A percentile compares a stretch with the other conserved stretches of the same genome.
Evolutionary conservation across 2,329 filamentous ascomycete species (phyloP).

Genomic region (Chalara sp.): DNA sequence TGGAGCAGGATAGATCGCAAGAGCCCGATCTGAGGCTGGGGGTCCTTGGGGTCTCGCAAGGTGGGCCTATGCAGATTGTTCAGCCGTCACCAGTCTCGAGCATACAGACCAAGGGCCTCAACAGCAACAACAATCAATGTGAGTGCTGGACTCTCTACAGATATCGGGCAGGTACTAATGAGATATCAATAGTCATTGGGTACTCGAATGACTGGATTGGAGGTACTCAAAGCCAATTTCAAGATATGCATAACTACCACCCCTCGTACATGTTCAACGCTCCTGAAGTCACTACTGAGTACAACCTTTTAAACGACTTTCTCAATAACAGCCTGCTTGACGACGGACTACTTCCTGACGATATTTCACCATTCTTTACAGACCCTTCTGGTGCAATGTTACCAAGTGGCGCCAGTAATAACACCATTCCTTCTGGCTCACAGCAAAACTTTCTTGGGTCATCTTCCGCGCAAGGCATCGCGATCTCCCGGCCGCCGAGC

Average conservation of each 20-base stretch:
- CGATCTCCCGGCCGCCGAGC: constrained; percentile 55
- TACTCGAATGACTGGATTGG: constrained; percentile 77
- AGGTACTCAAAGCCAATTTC: constrained; percentile 66
- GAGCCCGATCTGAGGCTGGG: constrained; percentile 32
- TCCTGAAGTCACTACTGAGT: constrained; percentile 94
- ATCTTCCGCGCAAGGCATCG: constrained; percentile 27
- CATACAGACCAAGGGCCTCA: constrained; percentile 54
- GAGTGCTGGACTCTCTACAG: constrained; percentile 32
- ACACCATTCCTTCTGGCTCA: constrained; percentile 23
- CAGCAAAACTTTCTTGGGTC: constrained; percentile 25
- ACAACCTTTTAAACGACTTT: constrained; percentile 94
- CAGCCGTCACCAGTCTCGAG: constrained; percentile 65
- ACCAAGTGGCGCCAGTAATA: constrained; percentile 40
- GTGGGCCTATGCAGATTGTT: constrained; percentile 58
- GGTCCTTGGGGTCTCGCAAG: constrained; percentile 33
- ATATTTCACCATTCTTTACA: constrained; percentile 53
- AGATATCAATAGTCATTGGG: constrained; percentile 62
- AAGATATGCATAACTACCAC: constrained; percentile 92
- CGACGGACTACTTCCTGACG: constrained; percentile 67
- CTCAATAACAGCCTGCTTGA: constrained; percentile 87
- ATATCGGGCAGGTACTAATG: constrained; percentile 18
- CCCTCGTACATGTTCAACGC: constrained; percentile 90
- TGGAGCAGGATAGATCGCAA: constrained; percentile 46
- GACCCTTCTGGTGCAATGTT: constrained; percentile 45
- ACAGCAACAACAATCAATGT: constrained; percentile 68